phyloP scores from a whole-genome alignment of 257 asterid genomes.

The Coffea canephora region DNA sequence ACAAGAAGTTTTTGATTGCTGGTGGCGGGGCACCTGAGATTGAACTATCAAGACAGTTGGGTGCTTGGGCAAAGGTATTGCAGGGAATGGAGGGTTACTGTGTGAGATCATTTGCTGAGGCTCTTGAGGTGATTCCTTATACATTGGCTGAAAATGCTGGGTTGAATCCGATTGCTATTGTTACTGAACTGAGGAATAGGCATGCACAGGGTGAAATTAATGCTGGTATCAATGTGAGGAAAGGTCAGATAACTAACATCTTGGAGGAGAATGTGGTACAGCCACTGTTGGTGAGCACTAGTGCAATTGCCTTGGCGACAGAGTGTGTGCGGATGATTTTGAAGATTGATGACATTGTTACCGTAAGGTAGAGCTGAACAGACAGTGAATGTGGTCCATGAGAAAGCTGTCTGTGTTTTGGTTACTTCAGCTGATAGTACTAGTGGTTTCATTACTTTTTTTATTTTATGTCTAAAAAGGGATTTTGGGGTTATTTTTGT shows the following conservation, averaged over 20 bases:
- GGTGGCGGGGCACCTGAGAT: constrained; percentile 99
- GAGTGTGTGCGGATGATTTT: constrained; percentile 98
- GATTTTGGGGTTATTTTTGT: constrained; percentile 9
- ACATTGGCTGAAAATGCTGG: constrained; percentile 99
- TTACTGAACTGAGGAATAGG: constrained; percentile 95
- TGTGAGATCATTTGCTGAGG: constrained; percentile 91
- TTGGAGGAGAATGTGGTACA: constrained; percentile 98
- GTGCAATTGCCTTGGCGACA: constrained; percentile 82
- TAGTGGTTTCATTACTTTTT: constrained; percentile 17
- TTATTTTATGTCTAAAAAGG: constrained; percentile 11
- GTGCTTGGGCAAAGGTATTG: constrained; percentile 96
- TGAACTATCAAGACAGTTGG: constrained; percentile 93
- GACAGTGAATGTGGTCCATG: constrained; percentile 16
- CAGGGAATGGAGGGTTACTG: constrained; percentile 99
- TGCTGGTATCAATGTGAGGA: constrained; percentile 99
- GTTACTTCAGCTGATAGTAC: constrained; percentile 25
- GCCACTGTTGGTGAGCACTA: constrained; percentile 96
- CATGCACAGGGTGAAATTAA: constrained; percentile 96
- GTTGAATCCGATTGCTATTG: constrained; percentile 88
- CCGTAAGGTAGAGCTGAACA: constrained; percentile 73
- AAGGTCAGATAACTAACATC: constrained; percentile 95
- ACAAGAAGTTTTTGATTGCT: constrained; percentile 90
- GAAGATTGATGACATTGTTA: constrained; percentile 98
- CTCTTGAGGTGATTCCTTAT: constrained; percentile 93
- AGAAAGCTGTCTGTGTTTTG: constrained; percentile 25